Conservation (phyloP, 2,329 filamentous ascomycete species). For the Dryadomyces quercivorus region DNA sequence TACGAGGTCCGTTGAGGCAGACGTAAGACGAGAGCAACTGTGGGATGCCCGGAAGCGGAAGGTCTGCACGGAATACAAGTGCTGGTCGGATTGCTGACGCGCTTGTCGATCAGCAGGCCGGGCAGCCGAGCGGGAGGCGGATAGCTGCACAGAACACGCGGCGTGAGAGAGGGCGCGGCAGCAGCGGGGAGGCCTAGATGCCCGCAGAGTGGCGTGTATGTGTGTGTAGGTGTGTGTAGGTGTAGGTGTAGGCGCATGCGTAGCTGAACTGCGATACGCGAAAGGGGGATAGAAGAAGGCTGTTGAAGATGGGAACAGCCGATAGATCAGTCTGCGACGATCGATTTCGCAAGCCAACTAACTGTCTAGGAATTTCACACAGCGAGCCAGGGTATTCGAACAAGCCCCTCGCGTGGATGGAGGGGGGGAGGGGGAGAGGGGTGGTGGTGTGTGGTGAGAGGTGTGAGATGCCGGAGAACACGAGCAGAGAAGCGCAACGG, state of each 20-base stretch:
- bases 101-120: neutral
- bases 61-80: neutral
- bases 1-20: too few species aligned
- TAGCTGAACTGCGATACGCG: neutral
- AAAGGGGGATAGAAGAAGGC: neutral
- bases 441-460: neutral
- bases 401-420: neutral
- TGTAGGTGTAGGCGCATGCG: neutral
- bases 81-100: neutral
- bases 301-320: neutral
- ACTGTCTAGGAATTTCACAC: neutral
- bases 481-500: neutral
- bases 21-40: too few species aligned
- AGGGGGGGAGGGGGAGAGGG: neutral
- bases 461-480: neutral
- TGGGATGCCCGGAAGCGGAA: neutral
- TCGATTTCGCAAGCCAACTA: constrained; percentile 1
- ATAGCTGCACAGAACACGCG: too few species aligned
- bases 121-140: too few species aligned
- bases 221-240: neutral
- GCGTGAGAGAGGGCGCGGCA: too few species aligned
- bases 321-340: constrained; percentile 5
- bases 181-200: too few species aligned
- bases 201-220: too few species aligned
- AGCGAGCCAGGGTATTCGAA: neutral